Base-by-base conservation (phyloP, 345 rosid genomes). In the Hibiscus mutabilis region DNA sequence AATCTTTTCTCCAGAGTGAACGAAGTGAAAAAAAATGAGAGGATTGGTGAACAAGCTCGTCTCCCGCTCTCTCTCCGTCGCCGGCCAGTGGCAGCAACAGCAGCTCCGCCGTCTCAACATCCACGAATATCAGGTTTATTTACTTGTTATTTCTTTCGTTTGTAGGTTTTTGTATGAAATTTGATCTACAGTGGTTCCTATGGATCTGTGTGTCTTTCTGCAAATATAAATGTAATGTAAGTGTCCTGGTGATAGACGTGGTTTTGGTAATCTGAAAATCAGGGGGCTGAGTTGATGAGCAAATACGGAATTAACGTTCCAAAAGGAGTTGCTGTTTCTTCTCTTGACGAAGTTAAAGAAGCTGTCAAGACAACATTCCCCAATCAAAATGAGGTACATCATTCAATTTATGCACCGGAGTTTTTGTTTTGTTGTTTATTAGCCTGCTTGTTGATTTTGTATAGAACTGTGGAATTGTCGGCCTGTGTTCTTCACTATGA, bases 61-160 rank as follows among this genome's bases (percentile, higher is more conserved):
- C 40, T 84, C 89, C 35, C 84, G 89, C 75, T 83, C 97, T 55
- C 93, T 92, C 73, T 80, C 96, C 74, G 84, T 89, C 74, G 90
- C 86, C 80, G 94, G 92, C 0, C 86, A 83, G 83, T 87, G 91
- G 87, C 98, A 96, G 73, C 91, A 88, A 60, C 98, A 92, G 74
- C 99, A 96, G 79, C 92, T 92, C 80, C 98, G 99, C 68, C 97
- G 91, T 74, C 97, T 96, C 80, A 96, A 96, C 81, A 83, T 95
- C 86, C 98, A 92, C 80, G 98, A 95, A 77, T 90, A 88, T 79
- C 98, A 92, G 99, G 99, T 95, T 18, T 4, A 21, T 8, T 57
- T 55, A 72, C 64, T 49, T 49, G 3, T 49, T 1, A 49, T 6
- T 15, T 49, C 5, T 49, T 47, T 66, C 62, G 16, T 40, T 40